These are phyloP conservation scores for Taphrina communis DNA, from an alignment of 1,139 yeast species.

Conservation along the genomic window DNA sequence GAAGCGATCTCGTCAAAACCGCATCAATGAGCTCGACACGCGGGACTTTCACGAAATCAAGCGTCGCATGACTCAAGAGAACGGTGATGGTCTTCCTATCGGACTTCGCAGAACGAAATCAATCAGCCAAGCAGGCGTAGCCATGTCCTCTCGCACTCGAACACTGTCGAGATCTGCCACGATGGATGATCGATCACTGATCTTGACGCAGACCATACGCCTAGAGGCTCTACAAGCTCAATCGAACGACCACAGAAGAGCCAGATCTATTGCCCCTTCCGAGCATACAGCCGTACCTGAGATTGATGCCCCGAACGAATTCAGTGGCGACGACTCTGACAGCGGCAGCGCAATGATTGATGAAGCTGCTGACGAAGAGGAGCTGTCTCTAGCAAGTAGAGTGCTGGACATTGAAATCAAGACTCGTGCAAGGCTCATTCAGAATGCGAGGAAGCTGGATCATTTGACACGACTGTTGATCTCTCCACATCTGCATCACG, in stretches of 20 bases:
- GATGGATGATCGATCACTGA: constrained; percentile 8
- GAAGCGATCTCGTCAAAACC: constrained; percentile 15
- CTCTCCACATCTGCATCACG: constrained; percentile 23
- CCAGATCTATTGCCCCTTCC: neutral
- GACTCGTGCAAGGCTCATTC: constrained; percentile 16
- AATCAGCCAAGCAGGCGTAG: neutral
- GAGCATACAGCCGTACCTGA: neutral
- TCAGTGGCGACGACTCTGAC: neutral
- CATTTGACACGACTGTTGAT: constrained; percentile 24
- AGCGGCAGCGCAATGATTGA: neutral
- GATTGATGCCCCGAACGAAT: neutral
- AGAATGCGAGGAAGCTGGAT: constrained; percentile 17
- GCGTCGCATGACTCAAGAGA: constrained; percentile 14
- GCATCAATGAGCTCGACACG: constrained; percentile 26
- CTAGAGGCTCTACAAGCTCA: neutral
- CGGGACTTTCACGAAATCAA: constrained; percentile 25
- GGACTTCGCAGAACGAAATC: constrained; percentile 16
- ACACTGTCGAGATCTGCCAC: constrained; percentile 21
- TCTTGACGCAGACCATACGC: constrained; percentile 10
- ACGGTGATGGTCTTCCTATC: neutral
- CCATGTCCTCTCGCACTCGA: neutral
- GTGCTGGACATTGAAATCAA: constrained; percentile 15
- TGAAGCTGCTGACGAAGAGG: neutral
- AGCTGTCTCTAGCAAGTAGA: neutral
- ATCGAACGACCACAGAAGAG: neutral